Evolutionary conservation across 768 basidiomycete species (phyloP).

Genomic region (Exidia glandulosa): DNA sequence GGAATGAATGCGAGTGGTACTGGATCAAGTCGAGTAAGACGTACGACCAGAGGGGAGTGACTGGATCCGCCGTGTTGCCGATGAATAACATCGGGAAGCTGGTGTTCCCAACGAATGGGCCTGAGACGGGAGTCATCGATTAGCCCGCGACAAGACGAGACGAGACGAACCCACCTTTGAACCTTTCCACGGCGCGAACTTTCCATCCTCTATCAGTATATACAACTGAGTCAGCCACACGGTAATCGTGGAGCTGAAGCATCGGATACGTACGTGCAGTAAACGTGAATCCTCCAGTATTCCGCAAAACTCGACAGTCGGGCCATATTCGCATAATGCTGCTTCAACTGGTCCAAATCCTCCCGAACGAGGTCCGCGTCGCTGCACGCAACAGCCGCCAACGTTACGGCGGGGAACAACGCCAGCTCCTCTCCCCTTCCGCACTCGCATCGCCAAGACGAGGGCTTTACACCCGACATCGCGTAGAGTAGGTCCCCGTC

Average conservation of each 20-base stretch:
- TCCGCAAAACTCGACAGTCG: constrained; percentile 12
- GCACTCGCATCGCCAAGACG: background rate
- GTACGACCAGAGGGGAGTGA: background rate
- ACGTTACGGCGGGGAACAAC: background rate
- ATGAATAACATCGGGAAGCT: constrained; percentile 29
- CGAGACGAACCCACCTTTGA: constrained; percentile 9
- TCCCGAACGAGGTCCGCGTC: constrained; percentile 6
- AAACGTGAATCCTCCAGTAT: constrained; percentile 3
- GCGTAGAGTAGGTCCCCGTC: constrained; percentile 12
- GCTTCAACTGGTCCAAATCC: constrained; percentile 5
- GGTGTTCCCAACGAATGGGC: constrained; percentile 27
- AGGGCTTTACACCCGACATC: background rate
- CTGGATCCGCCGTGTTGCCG: constrained; percentile 25
- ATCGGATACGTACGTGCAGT: background rate
- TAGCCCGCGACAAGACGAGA: background rate
- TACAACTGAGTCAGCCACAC: background rate
- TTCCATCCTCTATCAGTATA: constrained; percentile 2
- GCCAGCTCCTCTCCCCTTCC: constrained; percentile 1
- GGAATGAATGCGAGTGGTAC: background rate
- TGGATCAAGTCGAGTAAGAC: background rate
- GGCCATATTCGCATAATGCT: constrained; percentile 2
- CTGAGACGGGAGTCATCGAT: constrained; percentile 9
- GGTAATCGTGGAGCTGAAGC: background rate
- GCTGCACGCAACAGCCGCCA: constrained; percentile 8
- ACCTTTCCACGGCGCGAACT: background rate